Evolutionary conservation across 805 yeast species (phyloP), one percentile per base, ranked within the genome.

Genomic region (Blastobotrys mokoenaii): DNA sequence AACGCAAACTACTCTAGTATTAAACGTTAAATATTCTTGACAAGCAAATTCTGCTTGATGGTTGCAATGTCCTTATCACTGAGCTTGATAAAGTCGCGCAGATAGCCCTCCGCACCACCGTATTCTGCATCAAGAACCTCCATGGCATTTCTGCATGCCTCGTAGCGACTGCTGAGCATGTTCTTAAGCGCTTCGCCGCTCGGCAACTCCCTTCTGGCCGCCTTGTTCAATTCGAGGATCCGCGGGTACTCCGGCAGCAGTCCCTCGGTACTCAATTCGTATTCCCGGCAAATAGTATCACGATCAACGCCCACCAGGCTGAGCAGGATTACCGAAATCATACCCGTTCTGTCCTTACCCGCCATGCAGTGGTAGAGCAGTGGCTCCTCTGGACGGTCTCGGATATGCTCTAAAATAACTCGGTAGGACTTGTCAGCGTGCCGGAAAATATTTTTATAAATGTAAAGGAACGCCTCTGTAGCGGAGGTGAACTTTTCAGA

Each of bases 281-380:
- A 87, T 56, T 86, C 96, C 51, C 79, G 73, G 1, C 85, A 78
- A 33, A 85, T 70, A 1, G 78, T 75, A 50, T 76, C 75, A 11
- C 70, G 68, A 49, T 82, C 86, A 2, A 85, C 84, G 0, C 84
- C 89, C 3, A 75, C 64, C 8, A 84, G 59, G 15, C 77, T 64
- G 38, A 85, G 67, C 3, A 85, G 66, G 49, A 86, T 60, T 79
- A 85, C 82, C 2, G 80, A 74, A 51, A 83, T 58, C 12, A 84
- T 69, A 0, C 95, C 95, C 0, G 95, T 85, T 38, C 95, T 72
- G 59, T 86, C 95, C 60, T 85, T 86, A 2, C 95, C 95, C 1
- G 90, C 90, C 3, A 88, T 76, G 63, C 95, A 86, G 58, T 84
- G 90, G 61, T 80, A 76, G 7, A 82, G 62, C 47, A 86, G 64